phyloP scores from a whole-genome alignment of 2,329 filamentous ascomycete genomes.

The Scedosporium aurantiacum region DNA sequence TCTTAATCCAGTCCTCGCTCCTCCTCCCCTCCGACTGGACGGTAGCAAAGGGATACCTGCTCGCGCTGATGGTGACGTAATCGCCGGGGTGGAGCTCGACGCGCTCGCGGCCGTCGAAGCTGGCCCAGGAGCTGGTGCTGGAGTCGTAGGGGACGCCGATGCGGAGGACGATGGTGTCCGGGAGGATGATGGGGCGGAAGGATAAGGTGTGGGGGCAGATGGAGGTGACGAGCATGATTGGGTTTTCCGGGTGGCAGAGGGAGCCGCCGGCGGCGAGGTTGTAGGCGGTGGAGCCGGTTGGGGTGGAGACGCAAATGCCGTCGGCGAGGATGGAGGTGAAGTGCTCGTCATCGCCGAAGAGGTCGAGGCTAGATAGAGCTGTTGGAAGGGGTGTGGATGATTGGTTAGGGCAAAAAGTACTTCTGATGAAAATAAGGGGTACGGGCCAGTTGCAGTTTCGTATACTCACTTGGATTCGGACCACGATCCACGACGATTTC shows the following conservation, averaged over 20 bases:
- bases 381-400: conserved; percentile 8
- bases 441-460: background rate
- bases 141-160: conserved; percentile 93
- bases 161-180: conserved; percentile 88
- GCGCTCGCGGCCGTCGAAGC: conserved; percentile 88
- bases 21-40: conserved; percentile 59
- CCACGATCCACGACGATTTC: conserved; percentile 94
- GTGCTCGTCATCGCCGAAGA: conserved; percentile 91
- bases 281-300: conserved; percentile 90
- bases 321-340: conserved; percentile 91
- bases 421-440: background rate
- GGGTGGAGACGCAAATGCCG: conserved; percentile 86
- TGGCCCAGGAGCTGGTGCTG: conserved; percentile 86
- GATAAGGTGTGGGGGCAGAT: conserved; percentile 93
- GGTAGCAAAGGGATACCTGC: conserved; percentile 67
- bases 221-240: conserved; percentile 85
- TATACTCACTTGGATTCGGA: conserved; percentile 70
- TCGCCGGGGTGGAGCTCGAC: conserved; percentile 68
- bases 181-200: conserved; percentile 91
- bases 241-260: conserved; percentile 90
- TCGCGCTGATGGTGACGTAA: conserved; percentile 76
- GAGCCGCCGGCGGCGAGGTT: conserved; percentile 93
- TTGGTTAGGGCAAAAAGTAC: background rate
- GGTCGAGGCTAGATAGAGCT: conserved; percentile 85
- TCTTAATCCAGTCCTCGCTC: conserved; percentile 73